Evolutionary conservation across 108 stramenopile genomes (phyloP), one percentile per base, ranked within the genome.

Genomic region (Skeletonema grethae): DNA sequence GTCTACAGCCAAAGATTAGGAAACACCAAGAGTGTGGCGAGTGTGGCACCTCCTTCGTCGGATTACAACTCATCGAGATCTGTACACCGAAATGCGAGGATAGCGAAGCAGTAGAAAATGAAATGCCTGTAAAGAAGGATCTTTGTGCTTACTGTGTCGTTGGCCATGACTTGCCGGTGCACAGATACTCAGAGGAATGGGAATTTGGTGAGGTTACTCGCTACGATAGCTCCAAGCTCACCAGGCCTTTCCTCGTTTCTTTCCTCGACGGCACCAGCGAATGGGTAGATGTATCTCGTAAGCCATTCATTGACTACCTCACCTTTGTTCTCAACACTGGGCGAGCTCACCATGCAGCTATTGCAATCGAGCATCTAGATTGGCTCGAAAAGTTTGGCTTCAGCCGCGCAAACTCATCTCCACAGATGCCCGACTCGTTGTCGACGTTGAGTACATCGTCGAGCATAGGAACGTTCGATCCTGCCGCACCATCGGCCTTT

Each of bases 1-100:
- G 22, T 1, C 50, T 24, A 8, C 50, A 59, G 13, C 68, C 68
- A 7, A 69, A 59, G 68, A 60, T 60, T 39, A 69, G 46, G n/a
- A 16, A 30, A 7, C 28, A 38, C 3, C 31, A 55, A 16, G 56
- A 24, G 36, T 71, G 70, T 25, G 61, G 16, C 0, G 11, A 55
- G 29, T 72, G 70, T 31, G 70, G 70, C 8, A 16, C 58, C 22
- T 10, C 32, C 41, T 29, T 45, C 41, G 41, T 15, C 18, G 30
- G 57, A 3, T 34, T 59, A 11, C 58, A 45, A 12, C 24, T 75
- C 41, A 65, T 61, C 25, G 73, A 84, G 32, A 77, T 70, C 4
- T 64, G 80, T 11, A 32, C 76, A 31, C 67, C 25, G 43, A 69
- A 56, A 34, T 57, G 63, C 9, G 64, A 68, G 32, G 55, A 58